A percentile compares a stretch with the other conserved stretches of the same genome.
Conservation (phyloP, 306 rosid species). For the Gillenia trifoliata region DNA sequence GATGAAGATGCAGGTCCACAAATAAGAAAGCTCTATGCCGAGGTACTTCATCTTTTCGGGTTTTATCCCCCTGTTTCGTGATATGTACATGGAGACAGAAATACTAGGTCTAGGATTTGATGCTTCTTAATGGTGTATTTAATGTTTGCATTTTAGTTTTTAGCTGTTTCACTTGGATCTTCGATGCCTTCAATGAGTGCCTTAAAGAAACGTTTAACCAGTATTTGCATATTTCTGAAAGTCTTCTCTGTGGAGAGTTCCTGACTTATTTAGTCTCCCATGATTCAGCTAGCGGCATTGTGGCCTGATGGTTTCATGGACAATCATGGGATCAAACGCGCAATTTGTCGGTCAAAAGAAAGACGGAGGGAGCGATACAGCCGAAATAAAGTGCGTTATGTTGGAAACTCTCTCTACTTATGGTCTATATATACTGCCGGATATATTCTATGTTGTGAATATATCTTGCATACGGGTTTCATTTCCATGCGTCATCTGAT, state of each 20-base stretch:
- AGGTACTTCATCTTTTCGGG: conserved; percentile 48
- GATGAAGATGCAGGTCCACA: conserved; percentile 94
- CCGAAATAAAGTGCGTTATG: conserved; percentile 58
- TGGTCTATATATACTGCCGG: too few relatives aligned
- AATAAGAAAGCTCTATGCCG: conserved; percentile 79
- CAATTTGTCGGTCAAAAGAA: conserved; percentile 86
- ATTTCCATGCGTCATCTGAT: neutral
- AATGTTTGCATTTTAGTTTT: too few relatives aligned
- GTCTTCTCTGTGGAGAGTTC: neutral
- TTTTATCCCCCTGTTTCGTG: neutral
- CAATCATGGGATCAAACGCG: conserved; percentile 95
- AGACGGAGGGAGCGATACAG: conserved; percentile 60
- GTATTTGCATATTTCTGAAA: neutral
- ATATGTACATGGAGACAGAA: neutral
- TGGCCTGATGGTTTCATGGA: conserved; percentile 98
- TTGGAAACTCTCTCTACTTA: neutral
- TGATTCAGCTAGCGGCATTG: conserved; percentile 75
- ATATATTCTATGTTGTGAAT: neutral
- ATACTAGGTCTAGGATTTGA: neutral
- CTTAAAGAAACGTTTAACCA: neutral
- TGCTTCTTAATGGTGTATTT: neutral
- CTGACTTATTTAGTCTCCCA: neutral
- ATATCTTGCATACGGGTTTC: neutral
- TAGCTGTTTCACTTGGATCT: neutral
- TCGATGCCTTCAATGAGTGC: neutral